phyloP scores from a whole-genome alignment of 2,329 filamentous ascomycete species.

The Penicillium sp. region DNA sequence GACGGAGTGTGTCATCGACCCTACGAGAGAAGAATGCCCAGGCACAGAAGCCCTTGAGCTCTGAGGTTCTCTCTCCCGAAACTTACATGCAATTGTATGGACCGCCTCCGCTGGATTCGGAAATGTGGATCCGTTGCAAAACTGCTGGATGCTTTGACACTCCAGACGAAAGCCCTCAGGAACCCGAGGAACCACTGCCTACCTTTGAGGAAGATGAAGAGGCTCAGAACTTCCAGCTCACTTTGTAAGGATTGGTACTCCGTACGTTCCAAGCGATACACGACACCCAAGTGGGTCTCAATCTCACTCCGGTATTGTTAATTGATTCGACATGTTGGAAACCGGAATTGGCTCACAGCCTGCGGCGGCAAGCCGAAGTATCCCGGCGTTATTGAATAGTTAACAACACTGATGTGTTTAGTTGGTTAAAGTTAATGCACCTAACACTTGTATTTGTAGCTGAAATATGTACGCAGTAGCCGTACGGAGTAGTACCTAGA shows the following conservation, averaged over 20 bases:
- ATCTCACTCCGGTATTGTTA: slow-evolving; percentile 13
- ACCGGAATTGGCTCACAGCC: slow-evolving; percentile 5
- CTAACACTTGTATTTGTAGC: slow-evolving; percentile 1
- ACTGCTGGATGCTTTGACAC: slow-evolving; percentile 39
- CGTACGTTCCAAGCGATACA: background rate
- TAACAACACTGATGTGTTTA: background rate
- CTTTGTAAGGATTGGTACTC: slow-evolving; percentile 25
- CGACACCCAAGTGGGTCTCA: slow-evolving; percentile 1
- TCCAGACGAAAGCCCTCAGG: slow-evolving; percentile 17
- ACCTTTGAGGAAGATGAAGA: slow-evolving; percentile 41
- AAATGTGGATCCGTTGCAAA: slow-evolving; percentile 44
- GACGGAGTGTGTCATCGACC: slow-evolving; percentile 49
- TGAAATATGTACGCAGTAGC: background rate
- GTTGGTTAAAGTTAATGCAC: background rate
- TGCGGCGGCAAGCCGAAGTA: slow-evolving; percentile 7
- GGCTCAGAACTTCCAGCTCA: slow-evolving; percentile 40
- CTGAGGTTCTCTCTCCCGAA: slow-evolving; percentile 38
- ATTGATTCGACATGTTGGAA: slow-evolving; percentile 5
- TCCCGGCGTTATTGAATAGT: slow-evolving; percentile 16
- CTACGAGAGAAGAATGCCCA: slow-evolving; percentile 29
- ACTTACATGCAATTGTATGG: slow-evolving; percentile 45
- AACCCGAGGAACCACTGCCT: slow-evolving; percentile 29
- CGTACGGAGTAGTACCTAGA: too few relatives aligned
- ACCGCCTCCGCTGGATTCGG: slow-evolving; percentile 40
- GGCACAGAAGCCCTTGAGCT: slow-evolving; percentile 17